Evolutionary conservation across 2,329 filamentous ascomycete genomes (phyloP).

Genomic region (Plenodomus tracheiphilus): DNA sequence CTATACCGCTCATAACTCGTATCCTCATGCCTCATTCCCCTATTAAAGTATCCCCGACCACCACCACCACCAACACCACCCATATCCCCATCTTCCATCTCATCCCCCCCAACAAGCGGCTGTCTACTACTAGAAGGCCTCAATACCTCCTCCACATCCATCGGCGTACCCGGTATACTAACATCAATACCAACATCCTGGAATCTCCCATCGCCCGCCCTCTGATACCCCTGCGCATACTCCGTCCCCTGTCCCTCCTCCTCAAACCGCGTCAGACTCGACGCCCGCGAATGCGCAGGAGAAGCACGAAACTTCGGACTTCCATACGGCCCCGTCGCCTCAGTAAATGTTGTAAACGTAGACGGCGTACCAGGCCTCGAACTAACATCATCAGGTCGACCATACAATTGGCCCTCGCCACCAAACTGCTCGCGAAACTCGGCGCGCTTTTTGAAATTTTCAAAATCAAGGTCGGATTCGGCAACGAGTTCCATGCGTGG

Average conservation of each 20-base stretch:
- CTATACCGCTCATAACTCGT: slow-evolving; percentile 24
- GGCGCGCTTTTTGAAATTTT: slow-evolving; percentile 84
- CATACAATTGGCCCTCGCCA: slow-evolving; percentile 64
- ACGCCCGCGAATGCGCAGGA: slow-evolving; percentile 14
- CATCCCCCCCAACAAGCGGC: slow-evolving; percentile 15
- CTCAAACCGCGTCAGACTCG: slow-evolving; percentile 26
- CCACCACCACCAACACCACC: slow-evolving; percentile 7
- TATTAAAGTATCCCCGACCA: slow-evolving; percentile 9
- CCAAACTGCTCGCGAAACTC: slow-evolving; percentile 88
- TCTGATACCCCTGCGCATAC: slow-evolving; percentile 33
- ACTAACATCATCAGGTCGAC: slow-evolving; percentile 62
- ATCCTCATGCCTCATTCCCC: slow-evolving; percentile 10
- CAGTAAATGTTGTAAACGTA: slow-evolving; percentile 33
- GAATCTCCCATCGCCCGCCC: slow-evolving; percentile 20
- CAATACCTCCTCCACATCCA: slow-evolving; percentile 26
- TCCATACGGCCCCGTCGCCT: slow-evolving; percentile 17
- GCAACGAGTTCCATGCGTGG: slow-evolving; percentile 83
- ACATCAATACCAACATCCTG: slow-evolving; percentile 24
- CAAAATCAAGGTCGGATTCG: slow-evolving; percentile 83
- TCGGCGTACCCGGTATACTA: slow-evolving; percentile 24
- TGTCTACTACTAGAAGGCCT: slow-evolving; percentile 17
- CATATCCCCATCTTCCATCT: slow-evolving; percentile 6
- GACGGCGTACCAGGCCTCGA: slow-evolving; percentile 34
- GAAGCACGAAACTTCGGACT: slow-evolving; percentile 9
- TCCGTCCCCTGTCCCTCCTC: slow-evolving; percentile 26